These are phyloP conservation scores for Colletotrichum sidae DNA, from an alignment of 2,329 filamentous ascomycete genomes.

Conservation along the genomic window DNA sequence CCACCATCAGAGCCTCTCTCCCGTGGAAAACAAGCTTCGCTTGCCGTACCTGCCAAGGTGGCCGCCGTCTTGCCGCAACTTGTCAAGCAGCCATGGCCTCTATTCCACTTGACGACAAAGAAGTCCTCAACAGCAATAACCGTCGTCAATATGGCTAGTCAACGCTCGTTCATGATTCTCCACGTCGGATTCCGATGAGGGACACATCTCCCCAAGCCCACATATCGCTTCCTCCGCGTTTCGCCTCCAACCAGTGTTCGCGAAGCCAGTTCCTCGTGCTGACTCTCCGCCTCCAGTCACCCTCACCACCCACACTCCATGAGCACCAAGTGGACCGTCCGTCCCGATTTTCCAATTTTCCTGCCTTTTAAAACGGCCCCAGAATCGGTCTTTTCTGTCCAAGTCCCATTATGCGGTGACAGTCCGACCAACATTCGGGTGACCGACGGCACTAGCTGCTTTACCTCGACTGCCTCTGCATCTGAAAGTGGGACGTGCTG, in stretches of 20 bases:
- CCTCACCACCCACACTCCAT: conserved; percentile 18
- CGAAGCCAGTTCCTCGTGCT: not conserved
- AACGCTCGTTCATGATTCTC: too few species aligned
- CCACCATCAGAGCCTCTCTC: conserved; percentile 17
- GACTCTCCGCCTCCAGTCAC: conserved; percentile 26
- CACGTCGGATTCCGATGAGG: too few species aligned
- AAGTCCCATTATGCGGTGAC: too few species aligned
- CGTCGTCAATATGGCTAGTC: too few species aligned
- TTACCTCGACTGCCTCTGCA: conserved; percentile 14
- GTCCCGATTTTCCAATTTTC: conserved; percentile 7
- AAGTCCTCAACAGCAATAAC: too few species aligned
- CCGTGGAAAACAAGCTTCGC: conserved; percentile 31
- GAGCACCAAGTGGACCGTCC: not conserved
- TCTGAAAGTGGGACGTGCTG: conserved; percentile 30
- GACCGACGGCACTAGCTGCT: conserved; percentile 17
- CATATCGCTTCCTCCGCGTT: too few species aligned
- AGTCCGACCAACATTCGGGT: conserved; percentile 1
- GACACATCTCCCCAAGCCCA: too few species aligned
- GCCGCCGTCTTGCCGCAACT: conserved; percentile 33
- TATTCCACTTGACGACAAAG: too few species aligned
- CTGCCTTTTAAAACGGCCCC: not conserved
- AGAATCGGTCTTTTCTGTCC: too few species aligned
- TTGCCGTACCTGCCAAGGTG: conserved; percentile 23
- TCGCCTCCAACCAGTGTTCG: too few species aligned
- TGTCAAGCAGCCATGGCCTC: conserved; percentile 16